Percentiles rank a stretch among this genome's conserved stretches.
These are phyloP conservation scores for Chaetomiaceae sp. DNA, from an alignment of 2,329 filamentous ascomycete species.

Conservation along the genomic window DNA sequence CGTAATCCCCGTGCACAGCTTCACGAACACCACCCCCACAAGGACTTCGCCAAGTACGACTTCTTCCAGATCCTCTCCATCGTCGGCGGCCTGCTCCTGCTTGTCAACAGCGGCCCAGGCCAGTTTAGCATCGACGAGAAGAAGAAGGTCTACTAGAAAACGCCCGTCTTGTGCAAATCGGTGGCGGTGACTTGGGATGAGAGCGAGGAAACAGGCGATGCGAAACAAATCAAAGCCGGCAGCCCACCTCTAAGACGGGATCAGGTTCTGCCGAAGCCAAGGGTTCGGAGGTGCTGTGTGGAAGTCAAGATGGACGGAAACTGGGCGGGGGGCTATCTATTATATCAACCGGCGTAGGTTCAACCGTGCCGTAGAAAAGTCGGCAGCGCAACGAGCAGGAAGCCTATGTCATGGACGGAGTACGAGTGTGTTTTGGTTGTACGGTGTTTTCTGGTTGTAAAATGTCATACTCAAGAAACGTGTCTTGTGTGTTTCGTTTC, in stretches of 20 bases:
- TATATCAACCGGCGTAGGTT: background rate
- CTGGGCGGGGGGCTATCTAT: background rate
- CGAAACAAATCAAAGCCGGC: background rate
- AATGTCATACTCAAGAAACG: background rate
- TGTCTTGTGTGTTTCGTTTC: background rate
- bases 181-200: background rate
- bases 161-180: background rate
- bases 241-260: background rate
- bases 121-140: slow-evolving; percentile 99
- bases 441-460: background rate
- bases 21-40: slow-evolving; percentile 96
- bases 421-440: background rate
- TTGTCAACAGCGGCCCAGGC: slow-evolving; percentile 97
- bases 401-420: background rate
- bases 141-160: slow-evolving; percentile 95
- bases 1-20: slow-evolving; percentile 49
- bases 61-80: slow-evolving; percentile 99
- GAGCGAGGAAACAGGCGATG: background rate
- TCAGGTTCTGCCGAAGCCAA: no score
- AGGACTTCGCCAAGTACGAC: slow-evolving; percentile 99
- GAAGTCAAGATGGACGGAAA: background rate
- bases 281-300: background rate
- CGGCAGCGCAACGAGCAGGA: background rate
- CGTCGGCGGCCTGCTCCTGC: slow-evolving; percentile 87
- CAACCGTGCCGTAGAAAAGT: background rate